Percentiles rank a stretch among this genome's conserved stretches.
Conservation (phyloP, 2,329 filamentous ascomycete species). For the Verticillium zaregamsianum region DNA sequence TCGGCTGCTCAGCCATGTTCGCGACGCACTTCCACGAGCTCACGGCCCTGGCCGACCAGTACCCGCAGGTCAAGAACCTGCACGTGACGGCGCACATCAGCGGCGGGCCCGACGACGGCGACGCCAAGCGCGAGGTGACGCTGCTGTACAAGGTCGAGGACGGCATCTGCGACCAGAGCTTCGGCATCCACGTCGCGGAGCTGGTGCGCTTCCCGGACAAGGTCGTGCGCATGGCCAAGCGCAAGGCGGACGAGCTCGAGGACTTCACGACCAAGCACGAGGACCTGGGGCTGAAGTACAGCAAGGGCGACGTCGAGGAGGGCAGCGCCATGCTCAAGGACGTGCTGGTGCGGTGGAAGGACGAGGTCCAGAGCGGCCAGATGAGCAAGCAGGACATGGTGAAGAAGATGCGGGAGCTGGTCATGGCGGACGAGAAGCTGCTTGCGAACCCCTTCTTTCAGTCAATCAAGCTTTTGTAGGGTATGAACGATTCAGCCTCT, state of each 20-base stretch:
- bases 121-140: constrained; percentile 77
- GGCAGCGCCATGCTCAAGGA: constrained; percentile 83
- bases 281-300: constrained; percentile 56
- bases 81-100: constrained; percentile 95
- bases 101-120: constrained; percentile 37
- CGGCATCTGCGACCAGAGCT: constrained; percentile 94
- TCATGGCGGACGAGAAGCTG: constrained; percentile 65
- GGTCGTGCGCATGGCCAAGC: constrained; percentile 98
- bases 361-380: constrained; percentile 56
- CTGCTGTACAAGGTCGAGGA: constrained; percentile 95
- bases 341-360: constrained; percentile 81
- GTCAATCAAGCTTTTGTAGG: constrained; percentile 50
- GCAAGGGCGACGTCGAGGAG: constrained; percentile 82
- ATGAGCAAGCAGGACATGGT: constrained; percentile 75
- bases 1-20: constrained; percentile 90
- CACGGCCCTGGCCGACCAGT: constrained; percentile 81
- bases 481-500: neutral
- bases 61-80: constrained; percentile 84
- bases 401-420: constrained; percentile 71
- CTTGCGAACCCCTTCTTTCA: constrained; percentile 67
- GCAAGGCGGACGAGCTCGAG: constrained; percentile 96
- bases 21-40: constrained; percentile 98
- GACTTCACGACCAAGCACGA: constrained; percentile 85
- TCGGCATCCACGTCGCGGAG: constrained; percentile 97
- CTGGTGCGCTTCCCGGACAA: constrained; percentile 94